Conservation (phyloP, 2,329 filamentous ascomycete genomes). For the Teratosphaeria viscida region DNA sequence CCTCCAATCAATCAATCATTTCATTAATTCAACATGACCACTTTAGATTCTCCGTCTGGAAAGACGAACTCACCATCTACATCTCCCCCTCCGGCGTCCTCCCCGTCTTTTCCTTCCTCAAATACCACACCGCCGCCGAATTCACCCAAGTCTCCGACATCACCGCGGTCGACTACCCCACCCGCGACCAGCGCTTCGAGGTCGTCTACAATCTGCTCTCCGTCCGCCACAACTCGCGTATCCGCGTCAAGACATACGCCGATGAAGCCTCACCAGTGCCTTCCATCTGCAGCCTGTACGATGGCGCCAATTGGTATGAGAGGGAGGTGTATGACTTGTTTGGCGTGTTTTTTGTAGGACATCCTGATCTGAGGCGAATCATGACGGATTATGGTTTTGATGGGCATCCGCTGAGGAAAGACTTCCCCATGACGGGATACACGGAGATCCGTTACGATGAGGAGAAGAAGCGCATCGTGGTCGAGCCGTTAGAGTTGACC, state of each 20-base stretch:
- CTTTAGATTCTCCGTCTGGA: slow-evolving; percentile 85
- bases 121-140: slow-evolving; percentile 95
- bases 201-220: slow-evolving; percentile 95
- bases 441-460: slow-evolving; percentile 97
- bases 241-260: slow-evolving; percentile 97
- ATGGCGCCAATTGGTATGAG: slow-evolving; percentile 98
- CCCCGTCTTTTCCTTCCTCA: slow-evolving; percentile 87
- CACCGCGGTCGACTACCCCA: slow-evolving; percentile 92
- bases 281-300: slow-evolving; percentile 73
- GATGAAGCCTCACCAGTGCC: slow-evolving; percentile 92
- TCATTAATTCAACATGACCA: neutral
- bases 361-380: slow-evolving; percentile 91
- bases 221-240: slow-evolving; percentile 90
- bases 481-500: slow-evolving; percentile 92
- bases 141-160: slow-evolving; percentile 90
- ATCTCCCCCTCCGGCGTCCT: slow-evolving; percentile 80
- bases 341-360: slow-evolving; percentile 89
- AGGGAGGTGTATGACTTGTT: slow-evolving; percentile 96
- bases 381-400: slow-evolving; percentile 99
- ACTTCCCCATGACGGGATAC: slow-evolving; percentile 96
- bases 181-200: slow-evolving; percentile 90
- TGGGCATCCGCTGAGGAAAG: slow-evolving; percentile 91
- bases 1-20: neutral
- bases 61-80: slow-evolving; percentile 74
- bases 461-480: slow-evolving; percentile 99